phyloP scores from a whole-genome alignment of 2,329 filamentous ascomycete genomes.

The Talaromyces sp. region DNA sequence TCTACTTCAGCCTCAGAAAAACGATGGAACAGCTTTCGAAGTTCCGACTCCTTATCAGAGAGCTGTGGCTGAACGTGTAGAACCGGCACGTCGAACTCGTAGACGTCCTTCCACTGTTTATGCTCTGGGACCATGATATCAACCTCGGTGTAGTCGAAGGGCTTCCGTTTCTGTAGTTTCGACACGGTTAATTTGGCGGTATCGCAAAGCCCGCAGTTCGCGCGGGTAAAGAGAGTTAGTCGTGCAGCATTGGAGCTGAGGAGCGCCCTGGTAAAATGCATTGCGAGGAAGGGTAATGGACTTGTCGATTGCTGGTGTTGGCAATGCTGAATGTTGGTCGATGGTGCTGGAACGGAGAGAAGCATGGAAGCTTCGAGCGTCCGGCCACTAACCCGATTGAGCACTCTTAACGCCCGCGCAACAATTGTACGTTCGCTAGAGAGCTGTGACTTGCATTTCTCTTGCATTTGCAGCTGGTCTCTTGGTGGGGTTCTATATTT shows the following conservation, averaged over 20 bases:
- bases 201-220: conserved; percentile 56
- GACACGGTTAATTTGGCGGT: conserved; percentile 54
- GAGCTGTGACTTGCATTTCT: not conserved
- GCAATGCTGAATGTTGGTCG: not conserved
- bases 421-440: not conserved
- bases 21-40: conserved; percentile 58
- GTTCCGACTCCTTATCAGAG: conserved; percentile 53
- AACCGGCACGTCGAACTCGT: conserved; percentile 62
- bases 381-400: conserved; percentile 28
- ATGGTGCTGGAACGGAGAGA: not conserved
- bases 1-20: conserved; percentile 55
- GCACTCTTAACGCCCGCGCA: conserved; percentile 9
- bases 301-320: not conserved
- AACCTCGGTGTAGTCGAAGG: conserved; percentile 54
- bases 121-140: conserved; percentile 54
- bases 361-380: conserved; percentile 38
- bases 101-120: conserved; percentile 54
- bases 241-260: conserved; percentile 29
- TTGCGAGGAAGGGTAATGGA: conserved; percentile 6
- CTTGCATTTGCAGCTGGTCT: not conserved
- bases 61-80: conserved; percentile 52
- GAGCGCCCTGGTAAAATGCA: conserved; percentile 27
- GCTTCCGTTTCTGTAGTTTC: conserved; percentile 48
- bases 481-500: not conserved
- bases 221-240: conserved; percentile 57